Percentiles rank a stretch among this genome's conserved stretches.
Conservation (phyloP, 2,329 filamentous ascomycete genomes). For the Monosporascus ibericus region DNA sequence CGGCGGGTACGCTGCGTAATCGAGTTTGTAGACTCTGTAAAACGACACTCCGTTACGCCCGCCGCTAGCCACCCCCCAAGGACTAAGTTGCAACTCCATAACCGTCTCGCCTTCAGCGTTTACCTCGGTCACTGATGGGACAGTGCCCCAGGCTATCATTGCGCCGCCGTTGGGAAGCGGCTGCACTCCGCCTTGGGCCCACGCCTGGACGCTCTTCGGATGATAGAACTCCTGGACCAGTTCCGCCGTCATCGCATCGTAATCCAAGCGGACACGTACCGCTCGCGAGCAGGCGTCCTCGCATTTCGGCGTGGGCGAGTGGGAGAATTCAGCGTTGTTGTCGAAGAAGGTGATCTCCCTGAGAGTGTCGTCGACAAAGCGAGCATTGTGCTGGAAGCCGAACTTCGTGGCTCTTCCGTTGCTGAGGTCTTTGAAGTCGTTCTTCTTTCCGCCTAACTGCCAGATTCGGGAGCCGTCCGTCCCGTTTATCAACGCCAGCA, state of each 20-base stretch:
- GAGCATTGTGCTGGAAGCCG: conserved; percentile 30
- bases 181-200: conserved; percentile 38
- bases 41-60: conserved; percentile 30
- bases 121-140: conserved; percentile 39
- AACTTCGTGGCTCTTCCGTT: conserved; percentile 26
- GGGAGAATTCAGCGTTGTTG: conserved; percentile 22
- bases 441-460: conserved; percentile 27
- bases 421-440: conserved; percentile 28
- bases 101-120: conserved; percentile 38
- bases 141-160: conserved; percentile 50
- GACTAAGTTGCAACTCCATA: conserved; percentile 33
- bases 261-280: conserved; percentile 38
- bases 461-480: conserved; percentile 24
- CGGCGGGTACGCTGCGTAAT: conserved; percentile 37
- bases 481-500: conserved; percentile 22
- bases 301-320: conserved; percentile 13
- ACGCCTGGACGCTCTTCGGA: conserved; percentile 25
- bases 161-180: conserved; percentile 44
- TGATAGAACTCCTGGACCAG: conserved; percentile 36
- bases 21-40: conserved; percentile 46
- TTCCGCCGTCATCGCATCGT: conserved; percentile 32
- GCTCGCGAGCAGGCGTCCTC: conserved; percentile 29
- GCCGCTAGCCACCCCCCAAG: conserved; percentile 31
- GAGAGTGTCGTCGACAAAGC: conserved; percentile 22
- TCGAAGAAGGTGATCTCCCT: conserved; percentile 27